Evolutionary conservation across 2,329 filamentous ascomycete species (phyloP).

Genomic region (Cryphonectria radicalis): DNA sequence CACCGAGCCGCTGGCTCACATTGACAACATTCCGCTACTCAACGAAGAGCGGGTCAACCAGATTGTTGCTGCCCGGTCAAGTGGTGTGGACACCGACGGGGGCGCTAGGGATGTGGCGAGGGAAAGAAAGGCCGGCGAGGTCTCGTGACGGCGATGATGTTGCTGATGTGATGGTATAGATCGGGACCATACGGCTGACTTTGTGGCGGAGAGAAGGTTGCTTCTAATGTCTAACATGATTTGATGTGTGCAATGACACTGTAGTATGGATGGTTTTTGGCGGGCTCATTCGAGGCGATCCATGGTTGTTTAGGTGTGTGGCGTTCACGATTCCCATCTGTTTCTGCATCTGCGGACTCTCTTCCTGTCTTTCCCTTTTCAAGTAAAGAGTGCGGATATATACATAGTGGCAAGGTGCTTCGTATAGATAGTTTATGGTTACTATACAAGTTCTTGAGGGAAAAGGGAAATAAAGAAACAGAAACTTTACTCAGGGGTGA

Average conservation of each 20-base stretch:
- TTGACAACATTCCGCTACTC: conserved; percentile 64
- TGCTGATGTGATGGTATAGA: neutral
- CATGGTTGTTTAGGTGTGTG: neutral
- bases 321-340: neutral
- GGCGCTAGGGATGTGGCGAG: conserved; percentile 51
- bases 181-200: too few relatives aligned
- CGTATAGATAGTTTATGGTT: neutral
- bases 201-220: neutral
- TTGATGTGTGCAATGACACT: neutral
- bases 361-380: neutral
- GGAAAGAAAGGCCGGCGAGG: conserved; percentile 48
- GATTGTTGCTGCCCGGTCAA: conserved; percentile 6
- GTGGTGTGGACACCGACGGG: conserved; percentile 43
- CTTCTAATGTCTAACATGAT: neutral
- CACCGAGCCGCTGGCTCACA: conserved; percentile 30
- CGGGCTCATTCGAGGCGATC: neutral
- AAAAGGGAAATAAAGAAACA: too few relatives aligned
- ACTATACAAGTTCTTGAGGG: neutral
- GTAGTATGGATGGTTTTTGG: neutral
- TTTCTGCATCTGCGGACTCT: neutral
- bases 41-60: conserved; percentile 47
- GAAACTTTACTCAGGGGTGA: neutral
- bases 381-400: neutral
- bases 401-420: neutral
- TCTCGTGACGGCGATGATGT: neutral